These are phyloP conservation scores for Backusella psychrophila DNA, from an alignment of 192 early-diverging fungal genomes.

Conservation along the genomic window DNA sequence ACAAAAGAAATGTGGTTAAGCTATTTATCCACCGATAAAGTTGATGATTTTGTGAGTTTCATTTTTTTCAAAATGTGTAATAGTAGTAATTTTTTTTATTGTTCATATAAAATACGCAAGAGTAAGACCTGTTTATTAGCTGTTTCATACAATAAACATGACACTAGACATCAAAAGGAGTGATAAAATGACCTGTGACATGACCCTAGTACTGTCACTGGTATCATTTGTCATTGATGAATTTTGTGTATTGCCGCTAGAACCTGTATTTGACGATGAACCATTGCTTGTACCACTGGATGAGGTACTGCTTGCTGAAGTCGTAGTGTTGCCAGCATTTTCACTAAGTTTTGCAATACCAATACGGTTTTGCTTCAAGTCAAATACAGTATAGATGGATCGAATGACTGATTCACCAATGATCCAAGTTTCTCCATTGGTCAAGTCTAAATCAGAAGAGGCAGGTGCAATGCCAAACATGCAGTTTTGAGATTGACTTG, in stretches of 20 bases:
- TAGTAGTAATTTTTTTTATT: background rate
- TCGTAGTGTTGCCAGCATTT: background rate
- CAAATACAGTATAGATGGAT: slow-evolving; percentile 23
- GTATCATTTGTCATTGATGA: background rate
- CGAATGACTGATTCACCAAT: slow-evolving; percentile 23
- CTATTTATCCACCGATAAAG: background rate
- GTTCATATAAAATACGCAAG: background rate
- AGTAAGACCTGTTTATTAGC: background rate
- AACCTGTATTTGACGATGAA: background rate
- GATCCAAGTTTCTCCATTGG: slow-evolving; percentile 20
- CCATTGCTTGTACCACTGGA: background rate
- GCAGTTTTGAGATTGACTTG: slow-evolving; percentile 2
- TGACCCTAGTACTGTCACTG: background rate
- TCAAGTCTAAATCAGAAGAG: background rate
- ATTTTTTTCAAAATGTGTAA: background rate
- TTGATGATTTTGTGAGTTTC: background rate
- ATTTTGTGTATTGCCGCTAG: background rate
- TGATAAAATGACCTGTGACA: background rate
- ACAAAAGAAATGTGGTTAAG: background rate
- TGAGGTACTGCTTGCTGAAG: background rate
- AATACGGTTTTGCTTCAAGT: slow-evolving; percentile 27
- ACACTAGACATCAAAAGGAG: background rate
- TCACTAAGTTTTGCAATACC: slow-evolving; percentile 18
- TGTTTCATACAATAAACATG: background rate
- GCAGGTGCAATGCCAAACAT: slow-evolving; percentile 35